These are phyloP conservation scores for Metarhizium robertsii DNA, from an alignment of 2,329 filamentous ascomycete species.

Conservation along the genomic window DNA sequence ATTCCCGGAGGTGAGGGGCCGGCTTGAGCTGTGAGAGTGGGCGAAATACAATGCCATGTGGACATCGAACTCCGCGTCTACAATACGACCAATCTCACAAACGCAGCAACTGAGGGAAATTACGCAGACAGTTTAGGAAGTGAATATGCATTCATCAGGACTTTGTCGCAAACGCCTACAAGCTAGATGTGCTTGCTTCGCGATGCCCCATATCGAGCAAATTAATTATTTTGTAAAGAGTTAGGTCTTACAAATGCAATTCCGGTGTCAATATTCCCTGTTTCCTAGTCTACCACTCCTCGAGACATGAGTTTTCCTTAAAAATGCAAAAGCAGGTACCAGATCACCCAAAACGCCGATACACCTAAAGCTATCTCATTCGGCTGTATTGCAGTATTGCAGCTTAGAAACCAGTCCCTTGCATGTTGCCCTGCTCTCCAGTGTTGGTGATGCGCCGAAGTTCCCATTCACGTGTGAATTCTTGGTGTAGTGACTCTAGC, in stretches of 20 bases:
- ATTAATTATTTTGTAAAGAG: background rate
- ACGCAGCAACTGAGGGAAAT: background rate
- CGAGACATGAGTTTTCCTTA: background rate
- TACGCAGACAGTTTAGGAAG: background rate
- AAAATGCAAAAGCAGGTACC: slow-evolving; percentile 2
- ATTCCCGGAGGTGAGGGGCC: slow-evolving; percentile 73
- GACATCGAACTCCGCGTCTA: background rate
- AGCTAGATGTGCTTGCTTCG: background rate
- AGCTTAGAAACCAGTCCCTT: slow-evolving; percentile 22
- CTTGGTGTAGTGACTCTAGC: slow-evolving; percentile 68
- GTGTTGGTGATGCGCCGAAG: slow-evolving; percentile 74
- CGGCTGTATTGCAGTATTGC: slow-evolving; percentile 1
- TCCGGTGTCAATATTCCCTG: background rate
- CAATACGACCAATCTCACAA: background rate
- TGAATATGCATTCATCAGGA: background rate
- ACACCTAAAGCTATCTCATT: slow-evolving; percentile 4
- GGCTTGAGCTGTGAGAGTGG: background rate
- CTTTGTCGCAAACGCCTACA: background rate
- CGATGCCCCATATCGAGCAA: background rate
- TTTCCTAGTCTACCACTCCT: background rate
- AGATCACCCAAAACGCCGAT: slow-evolving; percentile 15
- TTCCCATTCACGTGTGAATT: slow-evolving; percentile 90
- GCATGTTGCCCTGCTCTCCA: slow-evolving; percentile 44
- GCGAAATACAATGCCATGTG: background rate
- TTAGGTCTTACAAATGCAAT: background rate